A percentile compares a stretch with the other conserved stretches of the same genome.
phyloP scores from a whole-genome alignment of 2,329 filamentous ascomycete species.

The Chalara sp. region DNA sequence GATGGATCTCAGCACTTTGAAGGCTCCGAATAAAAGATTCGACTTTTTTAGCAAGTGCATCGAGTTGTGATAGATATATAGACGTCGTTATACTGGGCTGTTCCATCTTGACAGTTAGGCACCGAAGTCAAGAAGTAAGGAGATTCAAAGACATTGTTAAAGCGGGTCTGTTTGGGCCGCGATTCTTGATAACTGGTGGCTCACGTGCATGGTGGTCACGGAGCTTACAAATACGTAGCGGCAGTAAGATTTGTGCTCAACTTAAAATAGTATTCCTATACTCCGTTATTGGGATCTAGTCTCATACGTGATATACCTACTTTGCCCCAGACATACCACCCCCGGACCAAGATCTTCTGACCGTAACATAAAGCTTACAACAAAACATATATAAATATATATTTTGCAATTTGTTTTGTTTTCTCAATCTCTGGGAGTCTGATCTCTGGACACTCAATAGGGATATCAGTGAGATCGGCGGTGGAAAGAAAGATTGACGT shows the following conservation, averaged over 20 bases:
- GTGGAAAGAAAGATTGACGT: constrained; percentile 2
- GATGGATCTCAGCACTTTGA: not conserved
- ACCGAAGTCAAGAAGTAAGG: not conserved
- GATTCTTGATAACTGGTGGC: not conserved
- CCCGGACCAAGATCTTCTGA: too few species aligned
- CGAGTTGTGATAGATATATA: not conserved
- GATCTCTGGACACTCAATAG: not conserved
- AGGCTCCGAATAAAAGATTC: not conserved
- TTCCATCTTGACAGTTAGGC: not conserved
- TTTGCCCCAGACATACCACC: too few species aligned
- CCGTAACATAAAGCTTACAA: too few species aligned
- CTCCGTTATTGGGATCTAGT: too few species aligned
- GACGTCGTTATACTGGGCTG: not conserved
- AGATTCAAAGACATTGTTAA: not conserved
- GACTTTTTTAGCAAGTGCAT: not conserved
- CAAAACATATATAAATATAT: too few species aligned
- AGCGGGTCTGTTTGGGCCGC: not conserved
- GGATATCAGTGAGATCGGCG: not conserved
- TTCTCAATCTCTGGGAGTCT: not conserved
- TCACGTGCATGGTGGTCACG: too few species aligned
- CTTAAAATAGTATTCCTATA: too few species aligned
- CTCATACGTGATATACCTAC: too few species aligned
- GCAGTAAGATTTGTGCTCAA: too few species aligned
- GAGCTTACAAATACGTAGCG: too few species aligned
- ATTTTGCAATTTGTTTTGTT: too few species aligned